phyloP scores from a whole-genome alignment of 1,139 yeast species.

The Diutina ranongensis region DNA sequence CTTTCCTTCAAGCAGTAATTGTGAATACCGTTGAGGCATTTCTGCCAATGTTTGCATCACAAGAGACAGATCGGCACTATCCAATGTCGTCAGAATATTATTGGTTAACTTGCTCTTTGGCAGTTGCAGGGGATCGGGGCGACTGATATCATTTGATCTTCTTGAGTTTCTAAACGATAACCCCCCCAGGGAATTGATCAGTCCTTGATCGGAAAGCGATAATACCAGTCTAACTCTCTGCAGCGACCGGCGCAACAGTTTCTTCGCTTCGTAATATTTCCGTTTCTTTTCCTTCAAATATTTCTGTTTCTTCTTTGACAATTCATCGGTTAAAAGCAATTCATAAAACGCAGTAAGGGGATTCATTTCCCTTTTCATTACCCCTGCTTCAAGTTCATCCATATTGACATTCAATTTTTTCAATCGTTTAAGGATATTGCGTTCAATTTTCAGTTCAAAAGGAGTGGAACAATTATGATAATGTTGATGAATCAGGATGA shows the following conservation, averaged over 20 bases:
- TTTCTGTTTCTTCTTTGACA: constrained; percentile 23
- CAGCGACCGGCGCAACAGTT: constrained; percentile 35
- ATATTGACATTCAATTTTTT: constrained; percentile 57
- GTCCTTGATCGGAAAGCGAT: constrained; percentile 19
- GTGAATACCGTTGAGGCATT: too few species aligned
- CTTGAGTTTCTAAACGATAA: background rate
- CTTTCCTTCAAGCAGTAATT: too few species aligned
- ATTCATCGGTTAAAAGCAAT: constrained; percentile 55
- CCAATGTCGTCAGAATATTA: background rate
- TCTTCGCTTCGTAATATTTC: constrained; percentile 28
- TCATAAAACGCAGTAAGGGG: constrained; percentile 81
- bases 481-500: constrained; percentile 32
- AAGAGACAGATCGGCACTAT: background rate
- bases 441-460: constrained; percentile 54
- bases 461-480: constrained; percentile 22
- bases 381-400: constrained; percentile 49
- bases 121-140: background rate
- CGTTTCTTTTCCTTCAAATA: constrained; percentile 21
- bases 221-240: constrained; percentile 36
- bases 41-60: constrained; percentile 1
- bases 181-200: background rate
- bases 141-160: background rate
- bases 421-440: constrained; percentile 50
- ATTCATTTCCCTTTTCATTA: constrained; percentile 55
- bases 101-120: background rate